Percentiles rank a stretch among this genome's conserved stretches.
These are phyloP conservation scores for Colletotrichum cereale DNA, from an alignment of 2,329 filamentous ascomycete genomes.

Conservation along the genomic window DNA sequence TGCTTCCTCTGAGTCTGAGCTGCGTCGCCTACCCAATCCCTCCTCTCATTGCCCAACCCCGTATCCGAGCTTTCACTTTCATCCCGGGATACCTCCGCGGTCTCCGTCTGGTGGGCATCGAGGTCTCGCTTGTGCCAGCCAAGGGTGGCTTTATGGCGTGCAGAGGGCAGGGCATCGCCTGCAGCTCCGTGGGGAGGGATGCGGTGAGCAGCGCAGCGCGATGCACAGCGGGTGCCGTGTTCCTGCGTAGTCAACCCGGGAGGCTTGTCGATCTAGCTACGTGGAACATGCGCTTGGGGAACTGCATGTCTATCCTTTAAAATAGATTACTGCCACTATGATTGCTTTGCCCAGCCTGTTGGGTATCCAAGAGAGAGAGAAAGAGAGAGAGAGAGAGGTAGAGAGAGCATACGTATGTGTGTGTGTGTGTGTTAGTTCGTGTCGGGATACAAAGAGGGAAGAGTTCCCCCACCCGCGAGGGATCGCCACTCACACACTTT, in stretches of 20 bases:
- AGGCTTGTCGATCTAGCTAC: slow-evolving; percentile 1
- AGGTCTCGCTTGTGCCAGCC: slow-evolving; percentile 18
- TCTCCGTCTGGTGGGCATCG: background rate
- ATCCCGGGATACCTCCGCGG: background rate
- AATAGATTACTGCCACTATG: slow-evolving; percentile 33
- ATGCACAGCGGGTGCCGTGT: slow-evolving; percentile 18
- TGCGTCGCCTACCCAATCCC: background rate
- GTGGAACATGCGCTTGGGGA: slow-evolving; percentile 12
- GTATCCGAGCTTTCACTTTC: slow-evolving; percentile 25
- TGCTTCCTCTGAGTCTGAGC: slow-evolving; percentile 17
- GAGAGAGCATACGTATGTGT: too few species aligned
- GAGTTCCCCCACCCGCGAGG: background rate
- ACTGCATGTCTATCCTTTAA: slow-evolving; percentile 20
- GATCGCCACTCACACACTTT: background rate
- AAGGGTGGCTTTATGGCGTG: slow-evolving; percentile 28
- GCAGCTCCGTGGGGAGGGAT: slow-evolving; percentile 9
- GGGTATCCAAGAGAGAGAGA: background rate
- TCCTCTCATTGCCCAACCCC: slow-evolving; percentile 12
- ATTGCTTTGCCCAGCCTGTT: background rate
- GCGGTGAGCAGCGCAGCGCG: slow-evolving; percentile 11
- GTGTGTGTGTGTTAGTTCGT: background rate
- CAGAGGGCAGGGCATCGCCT: slow-evolving; percentile 24
- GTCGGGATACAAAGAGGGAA: slow-evolving; percentile 22
- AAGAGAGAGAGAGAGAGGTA: too few species aligned
- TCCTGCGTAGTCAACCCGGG: slow-evolving; percentile 23